These are phyloP conservation scores for Volvox africanus DNA, from an alignment of 139 green algal species.

Conservation along the genomic window DNA sequence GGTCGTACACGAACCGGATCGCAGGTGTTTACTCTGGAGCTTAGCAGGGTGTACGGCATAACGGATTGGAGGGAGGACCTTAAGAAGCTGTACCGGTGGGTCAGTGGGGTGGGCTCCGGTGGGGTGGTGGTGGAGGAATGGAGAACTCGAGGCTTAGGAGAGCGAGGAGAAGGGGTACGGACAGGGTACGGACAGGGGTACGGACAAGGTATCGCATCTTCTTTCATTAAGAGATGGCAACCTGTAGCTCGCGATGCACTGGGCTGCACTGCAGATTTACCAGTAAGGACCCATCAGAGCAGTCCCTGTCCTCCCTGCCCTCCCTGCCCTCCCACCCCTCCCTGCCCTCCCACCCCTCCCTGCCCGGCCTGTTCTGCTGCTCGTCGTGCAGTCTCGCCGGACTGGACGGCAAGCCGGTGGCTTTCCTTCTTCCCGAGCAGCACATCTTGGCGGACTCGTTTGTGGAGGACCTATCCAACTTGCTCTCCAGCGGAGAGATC, in stretches of 20 bases:
- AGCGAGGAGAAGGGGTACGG: too few species aligned
- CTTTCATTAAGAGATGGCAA: too few species aligned
- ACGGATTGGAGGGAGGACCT: conserved; percentile 86
- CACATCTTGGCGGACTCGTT: conserved; percentile 83
- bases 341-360: neutral
- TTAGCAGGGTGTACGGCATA: conserved; percentile 76
- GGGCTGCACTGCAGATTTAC: too few species aligned
- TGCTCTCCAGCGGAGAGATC: conserved; percentile 87
- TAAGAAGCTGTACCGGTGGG: conserved; percentile 80
- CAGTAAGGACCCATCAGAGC: too few species aligned
- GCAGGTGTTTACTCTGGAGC: conserved; percentile 73
- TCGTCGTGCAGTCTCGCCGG: conserved; percentile 64
- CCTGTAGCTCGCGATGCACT: too few species aligned
- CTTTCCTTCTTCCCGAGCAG: conserved; percentile 87
- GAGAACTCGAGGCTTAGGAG: too few species aligned
- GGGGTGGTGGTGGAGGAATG: neutral
- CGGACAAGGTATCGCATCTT: too few species aligned
- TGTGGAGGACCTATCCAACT: conserved; percentile 88
- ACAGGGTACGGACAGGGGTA: too few species aligned
- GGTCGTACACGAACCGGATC: too few species aligned
- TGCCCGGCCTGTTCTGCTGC: neutral
- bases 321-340: neutral
- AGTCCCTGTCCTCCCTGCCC: neutral
- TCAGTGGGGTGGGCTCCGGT: neutral
- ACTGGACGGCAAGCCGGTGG: conserved; percentile 72